Evolutionary conservation across 305 asterid genomes (phyloP).

Genomic region (Fraxinus velutina): DNA sequence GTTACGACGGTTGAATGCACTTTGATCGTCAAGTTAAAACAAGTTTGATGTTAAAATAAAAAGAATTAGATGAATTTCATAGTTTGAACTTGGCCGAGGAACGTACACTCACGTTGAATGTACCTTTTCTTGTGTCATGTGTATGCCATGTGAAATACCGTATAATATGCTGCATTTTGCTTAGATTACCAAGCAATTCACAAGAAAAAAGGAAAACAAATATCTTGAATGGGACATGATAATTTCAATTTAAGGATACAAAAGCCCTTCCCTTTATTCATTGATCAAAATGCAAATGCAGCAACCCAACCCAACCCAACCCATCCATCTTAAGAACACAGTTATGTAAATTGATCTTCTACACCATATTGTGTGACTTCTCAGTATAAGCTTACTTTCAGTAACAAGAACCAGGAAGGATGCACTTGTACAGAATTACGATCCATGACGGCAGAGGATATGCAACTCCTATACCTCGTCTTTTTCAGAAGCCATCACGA

Average conservation of each 20-base stretch:
- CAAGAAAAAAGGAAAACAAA: background rate
- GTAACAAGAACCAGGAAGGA: background rate
- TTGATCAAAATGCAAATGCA: background rate
- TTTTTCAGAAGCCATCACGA: background rate
- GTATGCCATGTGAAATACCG: background rate
- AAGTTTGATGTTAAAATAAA: background rate
- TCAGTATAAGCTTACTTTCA: background rate
- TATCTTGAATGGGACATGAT: background rate
- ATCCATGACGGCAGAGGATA: background rate
- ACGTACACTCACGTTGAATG: background rate
- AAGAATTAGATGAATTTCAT: background rate
- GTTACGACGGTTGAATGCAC: background rate
- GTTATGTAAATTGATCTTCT: background rate
- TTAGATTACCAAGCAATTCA: background rate
- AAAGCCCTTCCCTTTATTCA: background rate
- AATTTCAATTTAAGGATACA: background rate
- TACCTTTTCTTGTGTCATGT: background rate
- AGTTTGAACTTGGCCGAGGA: background rate
- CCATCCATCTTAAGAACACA: background rate
- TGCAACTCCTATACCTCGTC: background rate
- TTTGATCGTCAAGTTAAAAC: background rate
- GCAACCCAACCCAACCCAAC: background rate
- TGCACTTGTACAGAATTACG: background rate
- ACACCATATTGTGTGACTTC: background rate
- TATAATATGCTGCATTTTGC: background rate